Conservation (phyloP, 257 asterid species). For the Nicotiana otophora region DNA sequence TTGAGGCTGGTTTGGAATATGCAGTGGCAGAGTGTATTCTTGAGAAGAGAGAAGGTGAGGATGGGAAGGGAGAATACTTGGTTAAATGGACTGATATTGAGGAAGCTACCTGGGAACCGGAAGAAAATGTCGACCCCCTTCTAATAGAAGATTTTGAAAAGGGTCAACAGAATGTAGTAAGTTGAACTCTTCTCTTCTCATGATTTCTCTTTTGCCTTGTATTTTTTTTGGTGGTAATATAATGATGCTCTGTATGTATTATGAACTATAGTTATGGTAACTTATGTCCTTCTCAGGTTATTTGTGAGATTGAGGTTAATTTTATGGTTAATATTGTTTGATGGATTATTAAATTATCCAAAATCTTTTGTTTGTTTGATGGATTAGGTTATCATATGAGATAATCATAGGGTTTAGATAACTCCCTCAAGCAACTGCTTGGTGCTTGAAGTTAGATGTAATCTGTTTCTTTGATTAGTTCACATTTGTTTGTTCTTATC, state of each 20-base stretch:
- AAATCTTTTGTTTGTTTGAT: background rate
- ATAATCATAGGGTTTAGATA: background rate
- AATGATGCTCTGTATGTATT: background rate
- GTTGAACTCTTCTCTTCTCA: background rate
- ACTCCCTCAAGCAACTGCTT: background rate
- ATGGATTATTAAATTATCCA: background rate
- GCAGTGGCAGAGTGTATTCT: constrained; percentile 73
- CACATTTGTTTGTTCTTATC: too few relatives aligned
- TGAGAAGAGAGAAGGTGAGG: constrained; percentile 44
- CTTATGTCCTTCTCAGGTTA: background rate
- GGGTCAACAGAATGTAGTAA: constrained; percentile 16
- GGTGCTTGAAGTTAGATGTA: background rate
- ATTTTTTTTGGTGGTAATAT: background rate
- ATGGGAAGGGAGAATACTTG: constrained; percentile 57
- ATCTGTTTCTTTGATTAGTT: background rate
- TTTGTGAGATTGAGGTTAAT: background rate
- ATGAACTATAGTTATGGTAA: background rate
- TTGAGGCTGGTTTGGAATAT: constrained; percentile 82
- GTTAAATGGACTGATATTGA: constrained; percentile 87
- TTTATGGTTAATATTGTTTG: background rate
- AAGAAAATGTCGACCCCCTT: constrained; percentile 74
- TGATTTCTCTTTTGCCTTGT: background rate
- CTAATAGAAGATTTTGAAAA: constrained; percentile 47
- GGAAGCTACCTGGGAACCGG: constrained; percentile 88
- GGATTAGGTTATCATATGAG: background rate